phyloP scores from a whole-genome alignment of 2,329 filamentous ascomycete species.

The Stemphylium vesicarium region DNA sequence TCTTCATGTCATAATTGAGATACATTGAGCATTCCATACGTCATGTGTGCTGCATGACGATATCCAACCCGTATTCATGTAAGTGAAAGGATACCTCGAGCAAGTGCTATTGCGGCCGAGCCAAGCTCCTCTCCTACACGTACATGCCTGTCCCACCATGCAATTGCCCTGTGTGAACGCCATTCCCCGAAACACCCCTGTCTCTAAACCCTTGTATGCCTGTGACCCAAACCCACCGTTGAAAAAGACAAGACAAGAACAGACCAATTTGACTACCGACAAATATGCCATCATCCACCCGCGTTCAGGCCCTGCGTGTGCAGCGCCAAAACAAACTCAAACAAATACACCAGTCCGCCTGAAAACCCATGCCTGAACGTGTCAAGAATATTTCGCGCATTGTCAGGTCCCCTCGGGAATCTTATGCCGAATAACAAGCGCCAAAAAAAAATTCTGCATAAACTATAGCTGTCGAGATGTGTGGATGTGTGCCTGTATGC shows the following conservation, averaged over 20 bases:
- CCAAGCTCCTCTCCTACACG: not conserved
- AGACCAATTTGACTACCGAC: not conserved
- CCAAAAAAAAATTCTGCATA: conserved; percentile 1
- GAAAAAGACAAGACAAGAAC: not conserved
- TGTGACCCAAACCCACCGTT: not conserved
- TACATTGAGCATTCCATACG: not conserved
- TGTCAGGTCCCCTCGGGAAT: not conserved
- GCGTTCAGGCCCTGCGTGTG: no score
- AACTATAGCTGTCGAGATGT: not conserved
- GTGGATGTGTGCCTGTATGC: not conserved
- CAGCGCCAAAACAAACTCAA: not conserved
- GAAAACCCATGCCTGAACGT: not conserved
- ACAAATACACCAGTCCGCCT: not conserved
- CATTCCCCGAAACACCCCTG: not conserved
- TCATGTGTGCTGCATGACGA: not conserved
- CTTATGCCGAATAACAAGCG: not conserved
- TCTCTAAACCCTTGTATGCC: not conserved
- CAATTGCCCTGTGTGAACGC: not conserved
- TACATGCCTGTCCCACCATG: not conserved
- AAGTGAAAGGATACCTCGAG: not conserved
- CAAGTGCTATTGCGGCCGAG: not conserved
- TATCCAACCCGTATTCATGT: not conserved
- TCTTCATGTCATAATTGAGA: no score
- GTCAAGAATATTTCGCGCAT: not conserved
- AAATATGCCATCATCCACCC: not conserved